These are phyloP conservation scores for Aspergillus pseudoterreus DNA, from an alignment of 2,329 filamentous ascomycete genomes.

Conservation along the genomic window DNA sequence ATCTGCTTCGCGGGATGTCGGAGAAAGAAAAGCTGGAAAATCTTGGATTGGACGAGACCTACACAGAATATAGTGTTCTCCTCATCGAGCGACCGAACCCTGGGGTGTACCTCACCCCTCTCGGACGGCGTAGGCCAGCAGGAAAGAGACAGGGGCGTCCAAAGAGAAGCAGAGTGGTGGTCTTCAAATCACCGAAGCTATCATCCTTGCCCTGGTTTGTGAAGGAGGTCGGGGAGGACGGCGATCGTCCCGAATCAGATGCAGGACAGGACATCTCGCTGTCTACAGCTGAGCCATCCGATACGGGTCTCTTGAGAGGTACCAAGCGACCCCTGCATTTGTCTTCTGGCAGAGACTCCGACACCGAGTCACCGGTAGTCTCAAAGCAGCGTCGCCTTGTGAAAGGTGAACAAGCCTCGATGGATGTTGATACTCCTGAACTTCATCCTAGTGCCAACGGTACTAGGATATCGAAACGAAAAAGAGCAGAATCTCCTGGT, in stretches of 20 bases:
- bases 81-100: constrained; percentile 34
- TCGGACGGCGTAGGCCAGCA: constrained; percentile 35
- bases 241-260: constrained; percentile 6
- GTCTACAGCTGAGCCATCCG: neutral
- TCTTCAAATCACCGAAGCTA: constrained; percentile 36
- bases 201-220: constrained; percentile 35
- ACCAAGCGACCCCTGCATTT: neutral
- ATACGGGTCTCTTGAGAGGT: neutral
- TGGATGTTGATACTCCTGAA: neutral
- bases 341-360: constrained; percentile 5
- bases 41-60: constrained; percentile 38
- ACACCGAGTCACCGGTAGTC: neutral
- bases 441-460: neutral
- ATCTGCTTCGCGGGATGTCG: constrained; percentile 27
- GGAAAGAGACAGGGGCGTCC: constrained; percentile 38
- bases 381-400: neutral
- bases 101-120: constrained; percentile 41
- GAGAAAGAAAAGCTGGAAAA: constrained; percentile 37
- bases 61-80: constrained; percentile 39
- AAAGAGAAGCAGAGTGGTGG: constrained; percentile 34
- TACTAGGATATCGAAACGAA: neutral
- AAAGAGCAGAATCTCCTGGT: neutral
- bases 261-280: neutral
- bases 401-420: neutral
- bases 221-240: constrained; percentile 5